Percentiles rank a stretch among this genome's conserved stretches.
These are phyloP conservation scores for Trypanosoma congolense DNA, from an alignment of 208 protist genomes.

Conservation along the genomic window DNA sequence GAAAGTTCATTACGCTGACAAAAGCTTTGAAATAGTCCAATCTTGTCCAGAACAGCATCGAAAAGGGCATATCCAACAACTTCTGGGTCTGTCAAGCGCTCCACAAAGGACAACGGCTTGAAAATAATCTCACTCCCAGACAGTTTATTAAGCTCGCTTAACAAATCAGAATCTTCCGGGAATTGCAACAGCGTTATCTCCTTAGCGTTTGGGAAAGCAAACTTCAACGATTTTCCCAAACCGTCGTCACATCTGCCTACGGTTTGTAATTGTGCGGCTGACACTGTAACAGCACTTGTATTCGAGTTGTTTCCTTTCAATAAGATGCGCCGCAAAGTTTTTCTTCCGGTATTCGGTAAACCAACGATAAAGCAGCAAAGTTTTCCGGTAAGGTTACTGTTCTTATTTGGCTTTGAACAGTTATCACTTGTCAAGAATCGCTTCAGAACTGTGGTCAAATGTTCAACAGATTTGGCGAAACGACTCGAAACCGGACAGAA, in stretches of 20 bases:
- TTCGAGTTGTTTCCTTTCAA: constrained; percentile 38
- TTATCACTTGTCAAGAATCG: constrained; percentile 62
- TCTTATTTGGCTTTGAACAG: constrained; percentile 36
- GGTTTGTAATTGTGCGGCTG: constrained; percentile 72
- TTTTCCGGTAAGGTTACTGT: constrained; percentile 67
- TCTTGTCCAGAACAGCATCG: constrained; percentile 53
- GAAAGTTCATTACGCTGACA: constrained; percentile 42
- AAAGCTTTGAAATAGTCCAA: constrained; percentile 66
- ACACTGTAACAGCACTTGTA: constrained; percentile 68
- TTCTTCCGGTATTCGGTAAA: constrained; percentile 73
- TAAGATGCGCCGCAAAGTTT: constrained; percentile 60
- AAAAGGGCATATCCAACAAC: constrained; percentile 67
- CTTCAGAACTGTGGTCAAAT: constrained; percentile 58
- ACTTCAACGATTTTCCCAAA: constrained; percentile 42
- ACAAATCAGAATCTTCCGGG: constrained; percentile 54
- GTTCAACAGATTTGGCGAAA: constrained; percentile 46
- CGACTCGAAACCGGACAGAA: constrained; percentile 62
- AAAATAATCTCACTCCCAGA: constrained; percentile 72
- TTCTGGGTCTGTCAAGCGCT: constrained; percentile 64
- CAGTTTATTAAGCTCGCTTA: constrained; percentile 41
- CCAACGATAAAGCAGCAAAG: constrained; percentile 79
- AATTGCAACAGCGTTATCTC: constrained; percentile 72
- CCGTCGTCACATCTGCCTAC: constrained; percentile 28
- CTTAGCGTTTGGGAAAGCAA: constrained; percentile 80
- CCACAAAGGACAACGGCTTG: constrained; percentile 55